phyloP scores from a whole-genome alignment of 2,329 filamentous ascomycete species.

The Cephalotrichum gorgonifer region DNA sequence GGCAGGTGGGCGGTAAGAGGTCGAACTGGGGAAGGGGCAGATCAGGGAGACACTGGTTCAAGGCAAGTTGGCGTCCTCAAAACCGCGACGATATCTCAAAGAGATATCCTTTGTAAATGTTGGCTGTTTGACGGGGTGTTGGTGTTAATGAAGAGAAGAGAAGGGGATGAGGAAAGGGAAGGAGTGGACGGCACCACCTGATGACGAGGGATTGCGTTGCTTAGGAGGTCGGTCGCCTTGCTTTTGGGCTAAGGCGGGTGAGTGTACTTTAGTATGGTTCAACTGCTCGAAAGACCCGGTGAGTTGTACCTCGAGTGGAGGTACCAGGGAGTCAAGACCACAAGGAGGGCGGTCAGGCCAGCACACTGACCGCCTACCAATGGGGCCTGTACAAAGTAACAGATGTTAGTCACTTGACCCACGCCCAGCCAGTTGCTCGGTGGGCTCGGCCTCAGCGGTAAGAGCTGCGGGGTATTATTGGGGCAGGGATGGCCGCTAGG shows the following conservation, averaged over 20 bases:
- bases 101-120: not conserved
- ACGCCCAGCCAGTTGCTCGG: not conserved
- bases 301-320: not conserved
- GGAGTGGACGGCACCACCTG: not conserved
- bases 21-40: not conserved
- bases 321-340: not conserved
- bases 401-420: not conserved
- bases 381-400: not conserved
- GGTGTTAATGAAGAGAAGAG: not conserved
- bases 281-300: not conserved
- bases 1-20: not conserved
- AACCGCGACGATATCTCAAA: not conserved
- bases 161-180: not conserved
- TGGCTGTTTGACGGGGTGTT: not conserved
- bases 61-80: not conserved
- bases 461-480: not conserved
- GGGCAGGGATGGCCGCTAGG: not conserved
- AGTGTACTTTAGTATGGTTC: not conserved
- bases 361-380: not conserved
- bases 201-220: slow-evolving; percentile 6
- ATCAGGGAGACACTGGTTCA: too few species aligned
- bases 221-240: not conserved
- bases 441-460: not conserved
- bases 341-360: not conserved
- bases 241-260: slow-evolving; percentile 5